These are phyloP conservation scores for Saraca asoca DNA, from an alignment of 331 rosid genomes.

Conservation along the genomic window DNA sequence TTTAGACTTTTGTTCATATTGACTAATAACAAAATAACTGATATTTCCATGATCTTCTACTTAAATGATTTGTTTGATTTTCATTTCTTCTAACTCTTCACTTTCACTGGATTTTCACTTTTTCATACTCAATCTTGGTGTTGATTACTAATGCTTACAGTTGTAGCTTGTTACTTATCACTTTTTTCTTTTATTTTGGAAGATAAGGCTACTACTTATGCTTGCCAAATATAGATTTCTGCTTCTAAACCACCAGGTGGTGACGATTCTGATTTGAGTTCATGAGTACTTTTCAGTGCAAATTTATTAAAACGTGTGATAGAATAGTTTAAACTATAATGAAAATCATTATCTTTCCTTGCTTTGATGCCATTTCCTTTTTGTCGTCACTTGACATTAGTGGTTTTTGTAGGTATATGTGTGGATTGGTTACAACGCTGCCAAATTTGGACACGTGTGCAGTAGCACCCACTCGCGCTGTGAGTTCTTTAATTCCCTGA, in stretches of 20 bases:
- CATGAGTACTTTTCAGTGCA: background rate
- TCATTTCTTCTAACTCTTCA: background rate
- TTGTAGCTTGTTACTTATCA: background rate
- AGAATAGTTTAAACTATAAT: background rate
- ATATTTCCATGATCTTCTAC: background rate
- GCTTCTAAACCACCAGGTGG: background rate
- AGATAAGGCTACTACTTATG: background rate
- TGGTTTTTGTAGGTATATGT: constrained; percentile 63
- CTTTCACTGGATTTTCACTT: background rate
- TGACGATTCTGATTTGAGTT: background rate
- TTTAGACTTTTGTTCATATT: too few species aligned
- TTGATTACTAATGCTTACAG: background rate
- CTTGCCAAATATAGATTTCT: background rate
- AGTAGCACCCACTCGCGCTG: constrained; percentile 79
- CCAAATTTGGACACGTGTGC: constrained; percentile 77
- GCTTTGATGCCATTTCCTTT: background rate
- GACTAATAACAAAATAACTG: too few species aligned
- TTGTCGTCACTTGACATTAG: constrained; percentile 8
- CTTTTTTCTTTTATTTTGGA: background rate
- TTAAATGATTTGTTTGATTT: background rate
- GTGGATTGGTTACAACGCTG: constrained; percentile 86
- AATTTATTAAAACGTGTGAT: background rate
- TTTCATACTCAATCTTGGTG: background rate
- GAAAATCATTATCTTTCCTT: constrained; percentile 12
- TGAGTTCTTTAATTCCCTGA: constrained; percentile 36